Percentiles rank a stretch among this genome's conserved stretches.
phyloP scores from a whole-genome alignment of 495 filamentous ascomycete genomes.

The Daldinia loculata region DNA sequence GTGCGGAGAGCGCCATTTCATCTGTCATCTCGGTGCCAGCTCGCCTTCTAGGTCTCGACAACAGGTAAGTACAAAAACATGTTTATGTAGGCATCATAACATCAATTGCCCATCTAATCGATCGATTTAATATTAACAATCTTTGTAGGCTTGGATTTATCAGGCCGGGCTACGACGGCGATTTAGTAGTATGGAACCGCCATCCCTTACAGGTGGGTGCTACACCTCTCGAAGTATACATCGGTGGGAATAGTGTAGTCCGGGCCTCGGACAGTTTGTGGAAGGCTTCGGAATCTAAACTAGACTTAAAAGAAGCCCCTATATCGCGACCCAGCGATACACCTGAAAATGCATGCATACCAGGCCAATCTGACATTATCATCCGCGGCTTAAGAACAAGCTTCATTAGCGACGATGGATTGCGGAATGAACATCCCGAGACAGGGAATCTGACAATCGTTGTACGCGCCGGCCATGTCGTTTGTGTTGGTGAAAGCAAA shows the following conservation, averaged over 20 bases:
- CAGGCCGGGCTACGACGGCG: slow-evolving; percentile 61
- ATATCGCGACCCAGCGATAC: slow-evolving; percentile 39
- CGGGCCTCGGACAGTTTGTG: slow-evolving; percentile 28
- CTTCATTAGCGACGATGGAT: slow-evolving; percentile 20
- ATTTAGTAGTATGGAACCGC: slow-evolving; percentile 64
- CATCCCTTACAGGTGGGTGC: slow-evolving; percentile 62
- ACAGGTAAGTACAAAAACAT: slow-evolving; percentile 20
- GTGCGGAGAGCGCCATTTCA: slow-evolving; percentile 57
- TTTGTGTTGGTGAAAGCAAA: slow-evolving; percentile 48
- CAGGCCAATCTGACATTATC: slow-evolving; percentile 28
- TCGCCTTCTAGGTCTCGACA: slow-evolving; percentile 56
- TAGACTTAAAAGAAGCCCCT: slow-evolving; percentile 28
- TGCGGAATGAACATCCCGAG: slow-evolving; percentile 22
- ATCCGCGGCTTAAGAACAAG: slow-evolving; percentile 25
- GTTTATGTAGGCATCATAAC: too few relatives aligned
- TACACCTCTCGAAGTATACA: slow-evolving; percentile 62
- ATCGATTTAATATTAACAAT: not conserved
- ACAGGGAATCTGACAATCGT: slow-evolving; percentile 48
- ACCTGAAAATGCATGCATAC: slow-evolving; percentile 9
- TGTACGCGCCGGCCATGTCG: slow-evolving; percentile 49
- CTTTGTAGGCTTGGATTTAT: slow-evolving; percentile 54
- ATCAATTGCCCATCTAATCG: too few relatives aligned
- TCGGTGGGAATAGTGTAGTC: slow-evolving; percentile 53
- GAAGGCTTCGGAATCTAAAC: slow-evolving; percentile 10
- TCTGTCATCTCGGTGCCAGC: slow-evolving; percentile 61